Conservation (phyloP, 2,329 filamentous ascomycete species). For the Davidsoniella virescens region DNA sequence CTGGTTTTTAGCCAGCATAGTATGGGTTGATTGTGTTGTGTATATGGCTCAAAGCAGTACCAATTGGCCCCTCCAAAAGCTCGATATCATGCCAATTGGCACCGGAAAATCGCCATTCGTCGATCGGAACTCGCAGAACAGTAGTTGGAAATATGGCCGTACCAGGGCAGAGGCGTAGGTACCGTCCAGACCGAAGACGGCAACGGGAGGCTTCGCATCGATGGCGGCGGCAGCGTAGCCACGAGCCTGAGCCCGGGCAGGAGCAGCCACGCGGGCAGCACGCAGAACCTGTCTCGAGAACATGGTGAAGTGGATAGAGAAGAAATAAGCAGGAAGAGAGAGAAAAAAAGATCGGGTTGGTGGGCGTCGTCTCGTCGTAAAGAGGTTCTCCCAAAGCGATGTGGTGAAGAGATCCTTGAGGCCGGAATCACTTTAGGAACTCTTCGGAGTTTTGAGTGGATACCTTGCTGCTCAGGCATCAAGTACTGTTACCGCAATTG, state of each 20-base stretch:
- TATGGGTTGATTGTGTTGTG: too few species aligned
- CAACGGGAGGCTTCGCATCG: constrained; percentile 64
- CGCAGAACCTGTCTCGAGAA: constrained; percentile 42
- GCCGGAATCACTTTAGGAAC: constrained; percentile 8
- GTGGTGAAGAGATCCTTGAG: constrained; percentile 10
- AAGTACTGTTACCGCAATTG: background rate
- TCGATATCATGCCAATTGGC: constrained; percentile 3
- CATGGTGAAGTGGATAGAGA: constrained; percentile 23
- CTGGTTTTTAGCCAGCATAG: too few species aligned
- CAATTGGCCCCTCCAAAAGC: background rate
- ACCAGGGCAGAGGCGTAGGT: constrained; percentile 98
- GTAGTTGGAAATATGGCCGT: constrained; percentile 26
- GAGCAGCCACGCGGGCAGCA: constrained; percentile 44
- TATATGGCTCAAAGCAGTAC: background rate
- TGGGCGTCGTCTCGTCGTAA: constrained; percentile 12
- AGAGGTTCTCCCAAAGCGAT: constrained; percentile 12
- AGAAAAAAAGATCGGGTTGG: constrained; percentile 15
- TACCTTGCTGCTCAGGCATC: constrained; percentile 12
- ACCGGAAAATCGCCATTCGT: background rate
- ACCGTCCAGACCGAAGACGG: constrained; percentile 90
- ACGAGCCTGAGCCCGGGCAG: constrained; percentile 45
- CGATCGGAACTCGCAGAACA: background rate
- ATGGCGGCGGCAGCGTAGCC: constrained; percentile 63
- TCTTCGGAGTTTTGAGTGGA: constrained; percentile 13
- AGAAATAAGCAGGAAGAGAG: constrained; percentile 17